A percentile compares a stretch with the other conserved stretches of the same genome.
phyloP scores from a whole-genome alignment of 208 protist genomes.

The Spongospora subterranea region DNA sequence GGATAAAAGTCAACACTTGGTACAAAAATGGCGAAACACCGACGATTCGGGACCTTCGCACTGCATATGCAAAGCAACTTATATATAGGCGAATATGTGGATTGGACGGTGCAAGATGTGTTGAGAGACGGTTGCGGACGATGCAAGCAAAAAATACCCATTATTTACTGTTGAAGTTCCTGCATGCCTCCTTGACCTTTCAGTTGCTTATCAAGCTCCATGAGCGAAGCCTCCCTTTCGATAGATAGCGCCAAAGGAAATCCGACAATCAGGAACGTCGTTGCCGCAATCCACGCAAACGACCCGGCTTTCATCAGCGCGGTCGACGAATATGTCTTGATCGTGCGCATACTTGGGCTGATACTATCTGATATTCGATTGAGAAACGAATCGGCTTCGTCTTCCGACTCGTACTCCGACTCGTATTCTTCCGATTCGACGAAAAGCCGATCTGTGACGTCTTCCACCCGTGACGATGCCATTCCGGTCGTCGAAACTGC shows the following conservation, averaged over 20 bases:
- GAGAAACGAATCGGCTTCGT: slow-evolving; percentile 11
- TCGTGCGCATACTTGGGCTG: background rate
- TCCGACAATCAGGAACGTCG: slow-evolving; percentile 20
- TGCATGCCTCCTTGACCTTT: slow-evolving; percentile 30
- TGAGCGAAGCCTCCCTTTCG: slow-evolving; percentile 10
- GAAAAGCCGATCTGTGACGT: background rate
- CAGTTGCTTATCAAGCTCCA: slow-evolving; percentile 41
- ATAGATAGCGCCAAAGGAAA: slow-evolving; percentile 39
- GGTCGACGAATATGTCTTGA: background rate
- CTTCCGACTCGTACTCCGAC: background rate
- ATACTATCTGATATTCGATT: background rate
- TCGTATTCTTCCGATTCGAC: background rate
- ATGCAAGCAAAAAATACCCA: background rate
- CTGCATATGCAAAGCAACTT: too few species aligned
- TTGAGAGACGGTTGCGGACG: background rate
- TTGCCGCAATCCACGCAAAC: slow-evolving; percentile 7
- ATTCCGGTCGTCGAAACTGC: too few species aligned
- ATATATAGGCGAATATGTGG: too few species aligned
- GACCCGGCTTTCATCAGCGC: slow-evolving; percentile 21
- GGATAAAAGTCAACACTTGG: too few species aligned
- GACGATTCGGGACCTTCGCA: too few species aligned
- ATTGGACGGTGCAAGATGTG: too few species aligned
- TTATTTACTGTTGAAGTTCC: background rate
- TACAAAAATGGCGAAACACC: too few species aligned
- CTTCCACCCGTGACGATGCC: too few species aligned